phyloP scores from a whole-genome alignment of 495 filamentous ascomycete genomes.

The Aspergillus conjunctus region DNA sequence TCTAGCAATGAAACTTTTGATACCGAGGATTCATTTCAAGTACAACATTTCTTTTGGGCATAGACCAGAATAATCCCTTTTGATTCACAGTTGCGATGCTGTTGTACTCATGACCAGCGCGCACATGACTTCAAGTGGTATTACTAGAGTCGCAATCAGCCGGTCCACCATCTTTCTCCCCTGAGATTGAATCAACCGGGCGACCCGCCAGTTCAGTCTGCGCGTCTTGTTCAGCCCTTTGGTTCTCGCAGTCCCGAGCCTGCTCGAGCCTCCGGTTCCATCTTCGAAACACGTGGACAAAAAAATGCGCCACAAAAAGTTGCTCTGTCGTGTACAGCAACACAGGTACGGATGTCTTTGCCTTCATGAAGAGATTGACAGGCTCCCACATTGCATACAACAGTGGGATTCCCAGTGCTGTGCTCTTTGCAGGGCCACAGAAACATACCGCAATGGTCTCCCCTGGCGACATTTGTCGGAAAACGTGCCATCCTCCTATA shows the following conservation, averaged over 20 bases:
- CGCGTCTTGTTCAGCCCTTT: slow-evolving; percentile 8
- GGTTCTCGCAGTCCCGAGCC: slow-evolving; percentile 26
- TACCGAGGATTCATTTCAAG: background rate
- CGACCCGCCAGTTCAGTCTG: background rate
- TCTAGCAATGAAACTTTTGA: slow-evolving; percentile 1
- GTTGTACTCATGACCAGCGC: background rate
- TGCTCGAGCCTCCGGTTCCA: slow-evolving; percentile 31
- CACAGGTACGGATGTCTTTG: slow-evolving; percentile 56
- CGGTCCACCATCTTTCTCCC: background rate
- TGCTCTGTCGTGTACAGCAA: slow-evolving; percentile 60
- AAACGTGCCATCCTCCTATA: slow-evolving; percentile 28
- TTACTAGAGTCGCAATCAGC: background rate
- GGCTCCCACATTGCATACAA: slow-evolving; percentile 57
- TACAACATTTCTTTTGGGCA: background rate
- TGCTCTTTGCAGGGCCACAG: slow-evolving; percentile 60
- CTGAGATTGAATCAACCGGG: background rate
- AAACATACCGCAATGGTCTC: slow-evolving; percentile 59
- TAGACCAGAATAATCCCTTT: background rate
- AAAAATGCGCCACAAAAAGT: slow-evolving; percentile 56
- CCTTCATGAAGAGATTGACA: slow-evolving; percentile 50
- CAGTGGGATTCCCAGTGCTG: slow-evolving; percentile 54
- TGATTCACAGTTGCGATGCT: background rate
- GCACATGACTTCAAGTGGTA: slow-evolving; percentile 6
- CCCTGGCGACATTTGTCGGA: slow-evolving; percentile 46
- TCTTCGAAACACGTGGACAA: slow-evolving; percentile 53